Base-by-base conservation (phyloP, 116 monocot genomes). In the Dioscorea cayenensis region DNA sequence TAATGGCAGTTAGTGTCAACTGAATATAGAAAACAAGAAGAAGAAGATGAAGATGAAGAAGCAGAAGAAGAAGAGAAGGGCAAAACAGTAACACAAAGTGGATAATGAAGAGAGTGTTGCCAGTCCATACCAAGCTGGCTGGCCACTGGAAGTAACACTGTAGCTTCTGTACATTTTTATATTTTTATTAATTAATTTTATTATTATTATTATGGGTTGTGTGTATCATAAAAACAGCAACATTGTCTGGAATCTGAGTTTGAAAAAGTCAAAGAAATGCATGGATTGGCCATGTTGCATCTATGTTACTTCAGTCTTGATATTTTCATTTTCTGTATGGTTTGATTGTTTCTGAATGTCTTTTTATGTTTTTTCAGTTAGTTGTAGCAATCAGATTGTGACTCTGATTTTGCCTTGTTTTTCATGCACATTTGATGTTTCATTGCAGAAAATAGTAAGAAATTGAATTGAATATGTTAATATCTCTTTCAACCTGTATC, bases 111-210 rank as follows among this genome's bases (percentile, higher is more conserved):
- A 16, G 25, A 43, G 69, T 22, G 17, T 64, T 74, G 79, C 69
- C 79, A 74, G 79, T 69, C 51, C 75, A 75, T 60, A 43, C 32
- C 75, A 66, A 70, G 70, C 80, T 80, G 80, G 80, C 65, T 80
- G 80, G 80, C 65, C n/a, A 55, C 55, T 55, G 55, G 55, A 55
- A 55, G 55, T 55, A 62, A 22, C 62, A 21, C 18, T 9, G 62
- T 20, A 23, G 23, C 8, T 62, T 23, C 62, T 62, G 20, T 20
- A 27, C 55, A n/a, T 43, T 9, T 43, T 43, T 43, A 43, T 43
- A 43, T 43, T 8, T 43, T 43, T 5, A 43, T 43, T 43, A 25
- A 25, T 25, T 25, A 25, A 25, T n/a, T n/a, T n/a, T 43, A 43
- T 43, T 43, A 8, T 43, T 10, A 7, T 43, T 43, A 12, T 43